phyloP scores from a whole-genome alignment of 495 filamentous ascomycete species.

The Aspergillus diversus region DNA sequence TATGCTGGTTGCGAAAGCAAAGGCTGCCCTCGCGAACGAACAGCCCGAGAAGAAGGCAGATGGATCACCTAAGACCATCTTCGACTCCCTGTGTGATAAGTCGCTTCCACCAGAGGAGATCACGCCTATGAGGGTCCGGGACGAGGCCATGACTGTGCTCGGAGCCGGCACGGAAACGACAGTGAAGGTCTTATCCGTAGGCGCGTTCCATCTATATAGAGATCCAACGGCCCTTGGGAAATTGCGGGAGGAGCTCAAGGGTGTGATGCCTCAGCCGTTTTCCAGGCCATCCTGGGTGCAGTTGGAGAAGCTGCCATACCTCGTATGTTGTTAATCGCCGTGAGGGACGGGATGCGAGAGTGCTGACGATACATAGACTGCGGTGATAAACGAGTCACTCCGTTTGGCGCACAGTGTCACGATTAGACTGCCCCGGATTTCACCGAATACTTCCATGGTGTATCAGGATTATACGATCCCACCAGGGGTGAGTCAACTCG shows the following conservation, averaged over 20 bases:
- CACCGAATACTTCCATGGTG: conserved; percentile 42
- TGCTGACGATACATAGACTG: conserved; percentile 27
- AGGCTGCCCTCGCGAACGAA: too few relatives aligned
- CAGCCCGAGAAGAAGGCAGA: not conserved
- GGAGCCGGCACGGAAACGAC: conserved; percentile 51
- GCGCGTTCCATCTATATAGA: conserved; percentile 23
- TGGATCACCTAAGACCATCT: too few relatives aligned
- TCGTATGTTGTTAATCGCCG: conserved; percentile 37
- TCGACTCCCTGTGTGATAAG: not conserved
- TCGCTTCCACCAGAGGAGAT: conserved; percentile 1
- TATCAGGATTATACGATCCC: conserved; percentile 47
- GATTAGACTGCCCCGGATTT: conserved; percentile 43
- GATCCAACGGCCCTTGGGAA: conserved; percentile 16
- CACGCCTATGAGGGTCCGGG: conserved; percentile 33
- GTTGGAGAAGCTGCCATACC: conserved; percentile 56
- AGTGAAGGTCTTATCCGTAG: conserved; percentile 23
- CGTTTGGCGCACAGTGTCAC: conserved; percentile 48
- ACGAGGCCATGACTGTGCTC: conserved; percentile 45
- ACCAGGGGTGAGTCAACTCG: conserved; percentile 27
- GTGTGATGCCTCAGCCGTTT: conserved; percentile 35
- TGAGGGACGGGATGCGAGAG: too few relatives aligned
- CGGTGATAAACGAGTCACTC: conserved; percentile 47
- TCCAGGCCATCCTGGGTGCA: conserved; percentile 36
- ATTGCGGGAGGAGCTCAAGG: conserved; percentile 37
- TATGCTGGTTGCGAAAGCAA: too few relatives aligned